phyloP scores from a whole-genome alignment of 129 eudicot genomes.

The Lonicera japonica region DNA sequence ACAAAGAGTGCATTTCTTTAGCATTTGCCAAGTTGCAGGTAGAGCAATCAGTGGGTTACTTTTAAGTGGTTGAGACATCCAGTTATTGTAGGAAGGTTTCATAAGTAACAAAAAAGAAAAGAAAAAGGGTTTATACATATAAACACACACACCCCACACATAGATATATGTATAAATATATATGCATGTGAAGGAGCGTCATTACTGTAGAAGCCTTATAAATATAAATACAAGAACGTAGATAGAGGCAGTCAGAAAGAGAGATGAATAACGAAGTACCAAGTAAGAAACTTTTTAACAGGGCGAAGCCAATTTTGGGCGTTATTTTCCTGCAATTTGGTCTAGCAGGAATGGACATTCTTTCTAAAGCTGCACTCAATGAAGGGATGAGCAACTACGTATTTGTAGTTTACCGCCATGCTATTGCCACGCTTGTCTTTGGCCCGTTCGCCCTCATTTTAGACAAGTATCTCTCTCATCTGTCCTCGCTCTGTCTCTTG shows the following conservation, averaged over 20 bases:
- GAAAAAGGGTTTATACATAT: too few species aligned
- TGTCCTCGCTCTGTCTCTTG: conserved; percentile 4
- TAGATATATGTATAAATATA: too few species aligned
- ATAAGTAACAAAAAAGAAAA: too few species aligned
- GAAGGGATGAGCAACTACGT: conserved; percentile 85
- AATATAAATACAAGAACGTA: conserved; percentile 14
- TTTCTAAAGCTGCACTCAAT: conserved; percentile 60
- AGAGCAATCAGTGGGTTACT: too few species aligned
- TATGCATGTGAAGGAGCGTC: neutral
- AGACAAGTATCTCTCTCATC: conserved; percentile 42
- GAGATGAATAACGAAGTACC: conserved; percentile 18
- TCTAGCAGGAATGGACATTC: conserved; percentile 71
- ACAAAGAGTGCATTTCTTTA: too few species aligned
- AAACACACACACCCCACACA: too few species aligned
- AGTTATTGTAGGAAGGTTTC: too few species aligned
- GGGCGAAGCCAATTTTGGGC: conserved; percentile 53
- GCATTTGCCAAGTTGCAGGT: too few species aligned
- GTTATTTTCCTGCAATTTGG: conserved; percentile 77
- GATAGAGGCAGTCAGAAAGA: conserved; percentile 9
- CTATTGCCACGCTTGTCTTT: conserved; percentile 53
- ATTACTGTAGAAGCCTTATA: conserved; percentile 15
- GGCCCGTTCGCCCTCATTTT: conserved; percentile 68
- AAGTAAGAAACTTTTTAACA: conserved; percentile 22
- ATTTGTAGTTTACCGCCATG: conserved; percentile 76
- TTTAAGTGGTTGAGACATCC: too few species aligned